These are phyloP conservation scores for Phialophora macrospora DNA, from an alignment of 2,329 filamentous ascomycete genomes.

Conservation along the genomic window DNA sequence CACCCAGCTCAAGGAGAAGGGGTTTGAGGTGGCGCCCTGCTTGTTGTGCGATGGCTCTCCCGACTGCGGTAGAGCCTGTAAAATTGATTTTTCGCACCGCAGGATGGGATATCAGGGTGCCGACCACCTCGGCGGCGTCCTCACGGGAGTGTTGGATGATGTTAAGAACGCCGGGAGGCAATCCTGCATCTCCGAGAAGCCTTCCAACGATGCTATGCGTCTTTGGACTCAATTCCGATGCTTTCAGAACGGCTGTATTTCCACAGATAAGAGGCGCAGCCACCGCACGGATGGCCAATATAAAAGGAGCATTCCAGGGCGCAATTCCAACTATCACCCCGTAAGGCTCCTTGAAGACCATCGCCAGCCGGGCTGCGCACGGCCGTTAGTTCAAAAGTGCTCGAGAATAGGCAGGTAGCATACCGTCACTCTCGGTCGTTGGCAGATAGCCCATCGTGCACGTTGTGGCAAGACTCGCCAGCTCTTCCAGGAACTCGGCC, in stretches of 20 bases:
- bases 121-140: constrained; percentile 69
- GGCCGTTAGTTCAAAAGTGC: not conserved
- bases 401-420: not conserved
- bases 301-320: constrained; percentile 75
- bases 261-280: constrained; percentile 83
- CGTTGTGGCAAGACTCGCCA: constrained; percentile 14
- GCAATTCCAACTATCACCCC: constrained; percentile 4
- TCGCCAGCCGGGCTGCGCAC: constrained; percentile 40
- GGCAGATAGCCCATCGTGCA: constrained; percentile 3
- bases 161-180: constrained; percentile 80
- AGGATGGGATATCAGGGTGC: constrained; percentile 70
- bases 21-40: constrained; percentile 79
- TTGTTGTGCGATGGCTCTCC: constrained; percentile 78
- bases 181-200: constrained; percentile 76
- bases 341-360: constrained; percentile 16
- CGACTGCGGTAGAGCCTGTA: constrained; percentile 84
- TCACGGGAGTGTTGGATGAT: constrained; percentile 80
- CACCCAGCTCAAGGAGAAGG: constrained; percentile 85
- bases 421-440: constrained; percentile 5
- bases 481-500: constrained; percentile 17
- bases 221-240: constrained; percentile 88
- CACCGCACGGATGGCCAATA: constrained; percentile 86
- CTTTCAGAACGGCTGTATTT: constrained; percentile 87
- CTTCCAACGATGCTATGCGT: constrained; percentile 78
- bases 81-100: constrained; percentile 81